Evolutionary conservation across 2,329 filamentous ascomycete genomes (phyloP).

Genomic region (Fonsecaea multimorphosa): DNA sequence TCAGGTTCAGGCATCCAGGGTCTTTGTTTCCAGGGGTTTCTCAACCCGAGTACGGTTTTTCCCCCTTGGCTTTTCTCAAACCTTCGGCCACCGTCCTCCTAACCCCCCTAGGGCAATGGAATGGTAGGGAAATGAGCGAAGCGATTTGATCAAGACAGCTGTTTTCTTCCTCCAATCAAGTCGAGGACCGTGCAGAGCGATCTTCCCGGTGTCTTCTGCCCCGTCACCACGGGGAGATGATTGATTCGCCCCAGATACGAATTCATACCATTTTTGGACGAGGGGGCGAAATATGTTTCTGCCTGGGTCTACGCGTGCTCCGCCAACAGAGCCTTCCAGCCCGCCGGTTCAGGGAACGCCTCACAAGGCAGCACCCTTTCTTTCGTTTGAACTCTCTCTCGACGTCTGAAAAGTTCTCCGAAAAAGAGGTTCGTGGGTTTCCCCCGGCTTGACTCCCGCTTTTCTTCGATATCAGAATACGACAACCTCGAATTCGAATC

Average conservation of each 20-base stretch:
- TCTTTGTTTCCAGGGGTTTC: not conserved
- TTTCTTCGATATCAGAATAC: not conserved
- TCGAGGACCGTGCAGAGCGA: not conserved
- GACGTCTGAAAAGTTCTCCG: not conserved
- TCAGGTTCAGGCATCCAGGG: not conserved
- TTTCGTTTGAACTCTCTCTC: not conserved
- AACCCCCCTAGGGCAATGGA: not conserved
- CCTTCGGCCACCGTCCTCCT: not conserved
- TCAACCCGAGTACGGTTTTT: not conserved
- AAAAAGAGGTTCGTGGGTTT: not conserved
- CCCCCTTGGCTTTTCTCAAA: not conserved
- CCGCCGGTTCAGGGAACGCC: too few relatives aligned
- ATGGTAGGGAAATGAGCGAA: not conserved
- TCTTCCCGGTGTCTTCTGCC: not conserved
- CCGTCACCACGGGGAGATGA: not conserved
- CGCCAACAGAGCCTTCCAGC: not conserved
- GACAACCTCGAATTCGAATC: not conserved
- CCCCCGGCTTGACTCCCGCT: not conserved
- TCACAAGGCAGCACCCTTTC: not conserved
- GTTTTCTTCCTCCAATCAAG: not conserved
- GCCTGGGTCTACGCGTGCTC: constrained; percentile 3
- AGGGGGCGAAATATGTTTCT: not conserved
- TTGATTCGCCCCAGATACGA: constrained; percentile 2
- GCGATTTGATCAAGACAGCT: not conserved
- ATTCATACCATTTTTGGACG: not conserved